A percentile compares a stretch with the other conserved stretches of the same genome.
phyloP scores from a whole-genome alignment of 768 basidiomycete genomes.

The Daedaleopsis nitida region DNA sequence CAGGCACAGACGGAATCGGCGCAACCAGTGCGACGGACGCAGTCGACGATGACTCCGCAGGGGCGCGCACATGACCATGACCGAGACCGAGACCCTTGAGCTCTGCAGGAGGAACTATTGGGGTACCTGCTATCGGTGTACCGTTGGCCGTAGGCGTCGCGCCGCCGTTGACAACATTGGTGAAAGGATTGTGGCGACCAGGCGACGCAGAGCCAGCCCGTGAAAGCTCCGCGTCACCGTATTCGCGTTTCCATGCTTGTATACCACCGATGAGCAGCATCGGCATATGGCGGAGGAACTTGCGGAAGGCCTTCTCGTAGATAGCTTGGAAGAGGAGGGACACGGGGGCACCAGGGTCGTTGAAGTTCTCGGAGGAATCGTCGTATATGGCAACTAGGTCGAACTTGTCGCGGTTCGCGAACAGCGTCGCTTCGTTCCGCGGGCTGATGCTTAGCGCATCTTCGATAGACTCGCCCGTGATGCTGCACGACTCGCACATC shows the following conservation, averaged over 20 bases:
- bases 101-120: conserved; percentile 9
- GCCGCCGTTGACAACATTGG: conserved; percentile 14
- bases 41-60: conserved; percentile 13
- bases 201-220: conserved; percentile 19
- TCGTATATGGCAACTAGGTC: conserved; percentile 91
- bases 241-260: conserved; percentile 71
- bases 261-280: conserved; percentile 85
- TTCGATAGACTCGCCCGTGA: conserved; percentile 70
- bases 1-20: conserved; percentile 4
- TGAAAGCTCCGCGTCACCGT: conserved; percentile 46
- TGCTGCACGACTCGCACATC: conserved; percentile 40
- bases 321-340: conserved; percentile 66
- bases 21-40: conserved; percentile 1
- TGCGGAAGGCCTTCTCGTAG: conserved; percentile 71
- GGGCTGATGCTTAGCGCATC: conserved; percentile 74
- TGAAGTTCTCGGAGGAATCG: conserved; percentile 54
- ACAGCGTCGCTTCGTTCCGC: conserved; percentile 68
- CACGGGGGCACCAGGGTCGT: conserved; percentile 51
- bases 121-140: background rate
- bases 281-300: conserved; percentile 72
- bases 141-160: conserved; percentile 13
- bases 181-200: conserved; percentile 3
- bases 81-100: conserved; percentile 12
- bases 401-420: conserved; percentile 83
- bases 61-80: conserved; percentile 19